Evolutionary conservation across 23 red algal species (phyloP).

Genomic region (Agarophyton chilense): DNA sequence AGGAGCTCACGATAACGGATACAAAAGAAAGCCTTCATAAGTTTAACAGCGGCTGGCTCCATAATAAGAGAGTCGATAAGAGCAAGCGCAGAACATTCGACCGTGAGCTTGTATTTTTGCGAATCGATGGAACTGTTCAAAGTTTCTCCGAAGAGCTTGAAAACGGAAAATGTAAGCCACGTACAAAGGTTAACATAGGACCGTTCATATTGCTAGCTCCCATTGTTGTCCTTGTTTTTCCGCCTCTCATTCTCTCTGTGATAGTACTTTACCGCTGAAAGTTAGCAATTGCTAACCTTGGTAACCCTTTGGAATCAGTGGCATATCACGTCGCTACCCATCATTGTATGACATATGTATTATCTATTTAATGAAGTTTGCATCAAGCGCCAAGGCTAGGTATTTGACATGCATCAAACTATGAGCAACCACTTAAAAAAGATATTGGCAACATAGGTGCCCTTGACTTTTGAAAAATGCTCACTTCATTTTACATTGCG

Average conservation of each 20-base stretch:
- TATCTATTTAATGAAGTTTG: too few relatives aligned
- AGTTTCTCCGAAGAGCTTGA: background rate
- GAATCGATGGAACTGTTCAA: slow-evolving; percentile 29
- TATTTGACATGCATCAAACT: too few relatives aligned
- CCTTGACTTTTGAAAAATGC: too few relatives aligned
- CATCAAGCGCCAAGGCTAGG: too few relatives aligned
- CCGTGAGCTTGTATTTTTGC: slow-evolving; percentile 16
- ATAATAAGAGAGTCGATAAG: background rate
- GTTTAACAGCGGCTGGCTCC: slow-evolving; percentile 34
- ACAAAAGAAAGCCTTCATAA: slow-evolving; percentile 34
- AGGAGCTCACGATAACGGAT: slow-evolving; percentile 6
- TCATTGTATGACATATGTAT: too few relatives aligned
- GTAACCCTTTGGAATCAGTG: too few relatives aligned
- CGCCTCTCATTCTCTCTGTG: slow-evolving; percentile 10
- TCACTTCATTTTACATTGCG: too few relatives aligned
- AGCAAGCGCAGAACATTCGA: slow-evolving; percentile 12
- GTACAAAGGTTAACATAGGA: background rate
- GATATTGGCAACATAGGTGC: too few relatives aligned
- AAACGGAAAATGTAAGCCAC: background rate
- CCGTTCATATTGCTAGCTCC: slow-evolving; percentile 8
- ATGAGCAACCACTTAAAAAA: too few relatives aligned
- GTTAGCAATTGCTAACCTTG: too few relatives aligned
- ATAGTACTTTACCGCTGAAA: background rate
- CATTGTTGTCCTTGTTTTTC: background rate
- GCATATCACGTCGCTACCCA: too few relatives aligned